Conservation (phyloP, 177 flowering plant species). For the Vitis hybrid region DNA sequence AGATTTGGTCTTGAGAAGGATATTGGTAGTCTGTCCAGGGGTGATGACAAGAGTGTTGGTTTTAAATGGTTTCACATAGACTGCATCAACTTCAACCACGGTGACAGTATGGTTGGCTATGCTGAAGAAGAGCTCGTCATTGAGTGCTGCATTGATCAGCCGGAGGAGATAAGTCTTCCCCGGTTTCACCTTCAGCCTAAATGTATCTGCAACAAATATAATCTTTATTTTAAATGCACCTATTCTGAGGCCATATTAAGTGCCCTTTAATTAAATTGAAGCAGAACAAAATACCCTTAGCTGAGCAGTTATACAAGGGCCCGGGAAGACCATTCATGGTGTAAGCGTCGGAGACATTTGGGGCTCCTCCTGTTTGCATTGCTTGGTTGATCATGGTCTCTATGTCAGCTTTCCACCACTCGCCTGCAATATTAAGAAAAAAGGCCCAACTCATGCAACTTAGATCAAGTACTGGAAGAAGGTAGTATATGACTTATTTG, state of each 20-base stretch:
- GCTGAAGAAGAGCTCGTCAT: constrained; percentile 44
- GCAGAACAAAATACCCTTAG: constrained; percentile 20
- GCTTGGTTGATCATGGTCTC: constrained; percentile 40
- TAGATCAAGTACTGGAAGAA: neutral
- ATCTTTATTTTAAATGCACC: neutral
- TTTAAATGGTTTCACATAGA: constrained; percentile 37
- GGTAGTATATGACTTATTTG: neutral
- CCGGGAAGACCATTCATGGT: constrained; percentile 51
- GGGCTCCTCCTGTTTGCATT: constrained; percentile 36
- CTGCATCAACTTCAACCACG: constrained; percentile 39
- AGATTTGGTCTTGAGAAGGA: constrained; percentile 31
- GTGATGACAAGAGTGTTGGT: constrained; percentile 26
- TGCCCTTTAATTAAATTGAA: neutral
- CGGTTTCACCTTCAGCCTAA: constrained; percentile 37
- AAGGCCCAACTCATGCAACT: neutral
- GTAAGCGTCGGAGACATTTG: constrained; percentile 44
- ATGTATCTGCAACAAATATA: constrained; percentile 26
- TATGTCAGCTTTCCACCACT: constrained; percentile 52
- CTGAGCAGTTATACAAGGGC: constrained; percentile 37
- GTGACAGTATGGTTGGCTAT: constrained; percentile 45
- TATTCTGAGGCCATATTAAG: too few species aligned
- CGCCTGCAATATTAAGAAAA: constrained; percentile 28
- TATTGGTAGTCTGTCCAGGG: constrained; percentile 49
- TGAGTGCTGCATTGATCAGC: constrained; percentile 42
- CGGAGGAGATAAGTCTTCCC: constrained; percentile 43